Percentiles rank a stretch among this genome's conserved stretches.
phyloP scores from a whole-genome alignment of 768 basidiomycete genomes.

The Sutorius australiensis region DNA sequence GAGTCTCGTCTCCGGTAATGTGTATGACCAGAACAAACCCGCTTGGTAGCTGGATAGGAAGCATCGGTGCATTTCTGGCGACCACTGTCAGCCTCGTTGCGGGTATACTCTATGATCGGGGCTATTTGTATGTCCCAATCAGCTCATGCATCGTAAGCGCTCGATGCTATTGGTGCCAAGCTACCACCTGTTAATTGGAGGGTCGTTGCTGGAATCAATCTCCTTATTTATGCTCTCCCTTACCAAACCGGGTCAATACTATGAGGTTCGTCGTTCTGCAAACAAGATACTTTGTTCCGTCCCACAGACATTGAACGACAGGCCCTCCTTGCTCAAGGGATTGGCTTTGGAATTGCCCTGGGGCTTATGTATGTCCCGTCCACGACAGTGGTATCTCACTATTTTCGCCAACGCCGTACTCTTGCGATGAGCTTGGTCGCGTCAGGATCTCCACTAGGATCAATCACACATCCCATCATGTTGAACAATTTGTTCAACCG shows the following conservation, averaged over 20 bases:
- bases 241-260: slow-evolving; percentile 38
- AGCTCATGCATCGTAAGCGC: background rate
- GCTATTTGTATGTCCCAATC: slow-evolving; percentile 39
- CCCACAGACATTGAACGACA: slow-evolving; percentile 10
- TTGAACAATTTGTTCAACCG: slow-evolving; percentile 27
- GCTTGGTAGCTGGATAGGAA: slow-evolving; percentile 41
- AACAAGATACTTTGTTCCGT: background rate
- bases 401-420: slow-evolving; percentile 40
- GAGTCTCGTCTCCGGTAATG: slow-evolving; percentile 6
- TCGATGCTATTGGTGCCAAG: slow-evolving; percentile 22
- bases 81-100: slow-evolving; percentile 37
- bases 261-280: slow-evolving; percentile 34
- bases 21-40: background rate
- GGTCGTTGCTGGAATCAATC: slow-evolving; percentile 40
- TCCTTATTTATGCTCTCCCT: slow-evolving; percentile 45
- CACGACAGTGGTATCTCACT: slow-evolving; percentile 41
- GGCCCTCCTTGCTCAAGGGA: slow-evolving; percentile 49
- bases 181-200: slow-evolving; percentile 43
- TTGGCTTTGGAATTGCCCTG: slow-evolving; percentile 42
- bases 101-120: slow-evolving; percentile 49
- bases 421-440: slow-evolving; percentile 43
- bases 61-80: slow-evolving; percentile 41
- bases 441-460: slow-evolving; percentile 35
- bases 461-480: slow-evolving; percentile 27
- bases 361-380: slow-evolving; percentile 47